Conservation (phyloP, 805 yeast genomes). For the Lipomyces spencermartinsiae region DNA sequence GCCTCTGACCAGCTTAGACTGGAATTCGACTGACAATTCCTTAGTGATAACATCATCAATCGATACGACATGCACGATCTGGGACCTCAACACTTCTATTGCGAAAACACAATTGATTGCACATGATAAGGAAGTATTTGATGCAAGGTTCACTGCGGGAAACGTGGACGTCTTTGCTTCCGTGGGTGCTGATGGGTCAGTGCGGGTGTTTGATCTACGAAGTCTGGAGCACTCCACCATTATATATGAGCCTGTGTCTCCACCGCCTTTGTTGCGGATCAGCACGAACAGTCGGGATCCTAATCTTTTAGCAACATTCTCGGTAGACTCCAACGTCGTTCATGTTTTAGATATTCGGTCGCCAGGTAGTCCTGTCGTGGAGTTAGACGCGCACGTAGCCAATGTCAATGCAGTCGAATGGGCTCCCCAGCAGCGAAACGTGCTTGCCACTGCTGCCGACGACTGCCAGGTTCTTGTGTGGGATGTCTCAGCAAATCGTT, state of each 20-base stretch:
- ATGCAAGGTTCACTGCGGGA: slow-evolving; percentile 80
- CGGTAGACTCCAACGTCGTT: slow-evolving; percentile 68
- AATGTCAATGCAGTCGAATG: slow-evolving; percentile 77
- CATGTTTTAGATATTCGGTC: slow-evolving; percentile 81
- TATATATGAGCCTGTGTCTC: slow-evolving; percentile 68
- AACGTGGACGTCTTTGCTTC: slow-evolving; percentile 82
- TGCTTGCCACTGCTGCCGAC: slow-evolving; percentile 74
- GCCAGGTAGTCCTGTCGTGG: slow-evolving; percentile 82
- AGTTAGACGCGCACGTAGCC: slow-evolving; percentile 69
- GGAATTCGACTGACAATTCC: slow-evolving; percentile 78
- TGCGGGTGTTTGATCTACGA: slow-evolving; percentile 88
- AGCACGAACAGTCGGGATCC: slow-evolving; percentile 81
- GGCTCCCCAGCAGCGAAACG: slow-evolving; percentile 73
- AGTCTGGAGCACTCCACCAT: slow-evolving; percentile 86
- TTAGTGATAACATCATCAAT: slow-evolving; percentile 82
- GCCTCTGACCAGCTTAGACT: slow-evolving; percentile 92
- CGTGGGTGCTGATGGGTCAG: slow-evolving; percentile 94
- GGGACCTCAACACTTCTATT: slow-evolving; percentile 76
- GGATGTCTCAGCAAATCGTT: slow-evolving; percentile 61
- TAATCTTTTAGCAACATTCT: slow-evolving; percentile 83
- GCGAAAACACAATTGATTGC: slow-evolving; percentile 95
- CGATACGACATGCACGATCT: slow-evolving; percentile 95
- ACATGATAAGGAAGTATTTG: slow-evolving; percentile 93
- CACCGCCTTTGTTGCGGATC: slow-evolving; percentile 71
- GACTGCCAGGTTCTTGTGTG: slow-evolving; percentile 66